Conservation (phyloP, 192 early-diverging fungal genomes). For the Radiomyces spectabilis region DNA sequence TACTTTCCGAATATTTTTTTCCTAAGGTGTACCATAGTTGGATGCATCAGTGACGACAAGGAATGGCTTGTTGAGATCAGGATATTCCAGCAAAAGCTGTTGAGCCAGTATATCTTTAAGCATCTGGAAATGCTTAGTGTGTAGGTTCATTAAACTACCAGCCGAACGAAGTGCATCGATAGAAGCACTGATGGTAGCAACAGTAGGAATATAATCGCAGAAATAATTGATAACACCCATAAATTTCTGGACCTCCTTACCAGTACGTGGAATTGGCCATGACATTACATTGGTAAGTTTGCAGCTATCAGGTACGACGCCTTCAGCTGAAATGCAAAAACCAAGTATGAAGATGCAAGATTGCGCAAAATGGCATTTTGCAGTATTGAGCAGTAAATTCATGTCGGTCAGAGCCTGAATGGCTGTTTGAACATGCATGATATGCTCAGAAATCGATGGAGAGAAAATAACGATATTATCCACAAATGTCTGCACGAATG, state of each 20-base stretch:
- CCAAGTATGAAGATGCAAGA: constrained; percentile 3
- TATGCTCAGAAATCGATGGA: background rate
- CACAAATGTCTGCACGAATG: background rate
- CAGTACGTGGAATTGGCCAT: constrained; percentile 10
- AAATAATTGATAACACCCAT: constrained; percentile 21
- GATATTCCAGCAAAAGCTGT: constrained; percentile 16
- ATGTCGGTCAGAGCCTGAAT: constrained; percentile 7
- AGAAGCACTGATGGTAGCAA: constrained; percentile 4
- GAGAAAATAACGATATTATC: background rate
- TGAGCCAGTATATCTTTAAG: background rate
- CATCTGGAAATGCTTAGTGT: background rate
- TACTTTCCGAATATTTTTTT: no score
- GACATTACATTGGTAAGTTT: constrained; percentile 17
- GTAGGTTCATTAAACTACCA: background rate
- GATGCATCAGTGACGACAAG: constrained; percentile 29
- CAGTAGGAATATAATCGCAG: constrained; percentile 8
- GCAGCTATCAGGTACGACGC: constrained; percentile 4
- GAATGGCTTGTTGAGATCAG: constrained; percentile 14
- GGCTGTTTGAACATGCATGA: background rate
- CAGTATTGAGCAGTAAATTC: constrained; percentile 8
- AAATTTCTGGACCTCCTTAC: constrained; percentile 16
- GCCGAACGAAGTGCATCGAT: constrained; percentile 10
- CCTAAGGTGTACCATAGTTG: constrained; percentile 24
- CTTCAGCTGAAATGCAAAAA: constrained; percentile 1
- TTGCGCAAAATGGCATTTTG: constrained; percentile 15